Evolutionary conservation across 164 flowering plant genomes (phyloP).

Genomic region (Vitis amurensis): DNA sequence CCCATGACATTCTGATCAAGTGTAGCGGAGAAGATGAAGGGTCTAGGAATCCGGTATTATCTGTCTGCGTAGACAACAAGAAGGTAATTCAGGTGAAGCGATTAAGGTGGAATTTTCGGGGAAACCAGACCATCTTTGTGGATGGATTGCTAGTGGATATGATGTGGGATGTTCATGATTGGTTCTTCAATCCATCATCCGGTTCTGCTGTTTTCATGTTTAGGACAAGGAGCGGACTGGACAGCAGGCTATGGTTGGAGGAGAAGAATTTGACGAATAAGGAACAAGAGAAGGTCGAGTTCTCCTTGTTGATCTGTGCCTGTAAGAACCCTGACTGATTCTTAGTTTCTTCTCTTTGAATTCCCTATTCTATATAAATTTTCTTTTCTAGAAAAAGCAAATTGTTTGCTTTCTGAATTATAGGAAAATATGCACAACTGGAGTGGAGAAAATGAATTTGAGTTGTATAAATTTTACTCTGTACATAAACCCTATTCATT

Average conservation of each 20-base stretch:
- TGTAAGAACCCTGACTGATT: constrained; percentile 36
- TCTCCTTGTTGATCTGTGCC: constrained; percentile 58
- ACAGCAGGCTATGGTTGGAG: constrained; percentile 65
- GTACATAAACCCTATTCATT: too few relatives aligned
- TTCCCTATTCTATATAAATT: not conserved
- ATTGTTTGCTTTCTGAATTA: not conserved
- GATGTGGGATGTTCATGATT: constrained; percentile 78
- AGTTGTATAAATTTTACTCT: too few relatives aligned
- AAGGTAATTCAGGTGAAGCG: constrained; percentile 42
- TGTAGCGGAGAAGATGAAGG: constrained; percentile 56
- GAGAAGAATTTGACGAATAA: constrained; percentile 32
- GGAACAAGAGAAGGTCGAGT: constrained; percentile 32
- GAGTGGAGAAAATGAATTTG: not conserved
- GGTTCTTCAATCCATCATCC: constrained; percentile 42
- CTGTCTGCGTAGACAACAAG: constrained; percentile 40
- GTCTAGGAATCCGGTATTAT: constrained; percentile 20
- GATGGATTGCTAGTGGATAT: constrained; percentile 60
- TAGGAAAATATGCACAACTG: constrained; percentile 8
- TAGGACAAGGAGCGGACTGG: constrained; percentile 61
- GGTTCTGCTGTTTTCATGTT: constrained; percentile 59
- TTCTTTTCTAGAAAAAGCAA: not conserved
- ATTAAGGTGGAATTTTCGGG: constrained; percentile 60
- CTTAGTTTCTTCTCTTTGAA: constrained; percentile 1
- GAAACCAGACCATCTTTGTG: constrained; percentile 51
- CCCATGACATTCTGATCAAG: constrained; percentile 67